Conservation (phyloP, 768 basidiomycete genomes). For the Pulveroboletus sp. region DNA sequence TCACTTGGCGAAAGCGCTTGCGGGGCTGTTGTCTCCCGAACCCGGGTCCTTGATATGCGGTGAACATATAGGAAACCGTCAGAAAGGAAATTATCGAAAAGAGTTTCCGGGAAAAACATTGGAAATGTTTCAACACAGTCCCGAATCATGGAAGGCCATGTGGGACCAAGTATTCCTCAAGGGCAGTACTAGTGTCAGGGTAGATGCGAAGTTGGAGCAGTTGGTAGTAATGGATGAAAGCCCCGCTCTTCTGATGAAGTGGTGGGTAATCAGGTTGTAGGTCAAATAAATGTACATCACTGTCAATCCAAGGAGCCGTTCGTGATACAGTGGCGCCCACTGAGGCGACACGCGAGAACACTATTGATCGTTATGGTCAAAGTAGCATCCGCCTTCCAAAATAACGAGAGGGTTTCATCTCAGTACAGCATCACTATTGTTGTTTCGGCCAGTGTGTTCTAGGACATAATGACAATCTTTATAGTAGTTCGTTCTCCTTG, state of each 20-base stretch:
- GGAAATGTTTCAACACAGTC: constrained; percentile 29
- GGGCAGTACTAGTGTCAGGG: constrained; percentile 13
- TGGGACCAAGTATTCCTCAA: constrained; percentile 37
- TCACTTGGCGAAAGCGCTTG: constrained; percentile 27
- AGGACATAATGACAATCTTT: too few species aligned
- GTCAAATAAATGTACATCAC: neutral
- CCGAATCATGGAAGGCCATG: constrained; percentile 35
- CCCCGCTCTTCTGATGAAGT: constrained; percentile 9
- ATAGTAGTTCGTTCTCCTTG: too few species aligned
- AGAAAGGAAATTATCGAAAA: neutral
- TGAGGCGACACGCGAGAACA: too few species aligned
- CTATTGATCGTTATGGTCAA: too few species aligned
- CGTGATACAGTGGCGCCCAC: too few species aligned
- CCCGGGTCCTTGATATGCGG: constrained; percentile 34
- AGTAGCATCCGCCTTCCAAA: too few species aligned
- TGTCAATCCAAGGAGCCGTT: too few species aligned
- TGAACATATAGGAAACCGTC: constrained; percentile 16
- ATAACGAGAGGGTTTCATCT: too few species aligned
- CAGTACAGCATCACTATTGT: too few species aligned
- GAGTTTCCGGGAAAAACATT: neutral
- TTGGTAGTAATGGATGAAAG: neutral
- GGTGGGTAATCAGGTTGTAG: constrained; percentile 26
- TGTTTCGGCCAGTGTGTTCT: too few species aligned
- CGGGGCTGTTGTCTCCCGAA: constrained; percentile 25
- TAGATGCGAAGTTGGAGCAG: neutral